Evolutionary conservation across 1,284 basidiomycete genomes (phyloP).

Genomic region (Puccinia polysora): DNA sequence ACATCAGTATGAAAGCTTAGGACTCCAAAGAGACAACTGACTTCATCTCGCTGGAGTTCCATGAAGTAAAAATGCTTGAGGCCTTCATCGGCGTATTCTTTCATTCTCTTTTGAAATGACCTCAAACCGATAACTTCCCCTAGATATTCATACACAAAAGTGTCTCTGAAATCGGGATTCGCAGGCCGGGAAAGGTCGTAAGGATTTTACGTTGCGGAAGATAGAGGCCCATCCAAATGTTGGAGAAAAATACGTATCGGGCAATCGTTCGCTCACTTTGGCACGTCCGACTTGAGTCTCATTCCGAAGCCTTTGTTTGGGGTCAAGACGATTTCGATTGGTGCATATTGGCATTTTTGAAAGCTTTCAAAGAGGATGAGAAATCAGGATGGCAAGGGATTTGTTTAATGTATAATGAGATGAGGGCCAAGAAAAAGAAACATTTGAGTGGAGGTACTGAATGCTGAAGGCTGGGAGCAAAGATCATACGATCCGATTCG

Average conservation of each 20-base stretch:
- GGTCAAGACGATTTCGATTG: conserved; percentile 84
- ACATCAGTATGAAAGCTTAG: not conserved
- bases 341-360: conserved; percentile 75
- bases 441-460: conserved; percentile 35
- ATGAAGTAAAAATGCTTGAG: conserved; percentile 99
- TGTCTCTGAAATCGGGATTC: too few relatives aligned
- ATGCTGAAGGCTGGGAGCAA: not conserved
- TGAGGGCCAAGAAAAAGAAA: not conserved
- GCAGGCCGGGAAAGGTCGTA: conserved; percentile 41
- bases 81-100: conserved; percentile 84
- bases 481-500: not conserved
- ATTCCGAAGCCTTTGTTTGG: conserved; percentile 94
- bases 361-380: too few relatives aligned
- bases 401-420: not conserved
- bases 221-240: conserved; percentile 13
- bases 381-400: too few relatives aligned
- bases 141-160: conserved; percentile 95
- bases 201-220: not conserved
- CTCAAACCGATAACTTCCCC: conserved; percentile 88
- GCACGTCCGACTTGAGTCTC: conserved; percentile 67
- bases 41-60: conserved; percentile 98
- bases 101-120: conserved; percentile 88
- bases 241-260: too few relatives aligned
- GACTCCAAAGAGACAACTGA: conserved; percentile 53
- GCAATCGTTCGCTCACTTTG: conserved; percentile 61